Conservation (phyloP, 1,284 basidiomycete species). For the Omphalotus olearius region DNA sequence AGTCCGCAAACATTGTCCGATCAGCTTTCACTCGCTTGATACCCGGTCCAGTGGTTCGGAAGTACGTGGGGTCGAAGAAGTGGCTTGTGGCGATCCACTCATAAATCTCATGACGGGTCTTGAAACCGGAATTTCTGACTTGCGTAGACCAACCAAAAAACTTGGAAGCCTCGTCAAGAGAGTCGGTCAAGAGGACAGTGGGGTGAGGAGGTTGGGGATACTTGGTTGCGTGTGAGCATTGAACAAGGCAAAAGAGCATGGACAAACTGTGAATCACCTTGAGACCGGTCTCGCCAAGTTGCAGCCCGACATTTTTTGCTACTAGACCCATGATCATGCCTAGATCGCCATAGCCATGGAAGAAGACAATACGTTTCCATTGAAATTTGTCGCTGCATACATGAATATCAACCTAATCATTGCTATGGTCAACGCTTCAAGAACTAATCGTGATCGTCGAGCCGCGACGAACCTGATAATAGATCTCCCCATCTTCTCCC, state of each 20-base stretch:
- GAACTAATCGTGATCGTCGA: too few relatives aligned
- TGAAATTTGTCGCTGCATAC: constrained; percentile 48
- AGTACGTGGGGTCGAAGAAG: constrained; percentile 43
- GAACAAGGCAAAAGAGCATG: not conserved
- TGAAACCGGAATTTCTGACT: constrained; percentile 48
- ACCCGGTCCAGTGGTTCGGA: constrained; percentile 28
- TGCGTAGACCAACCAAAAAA: constrained; percentile 57
- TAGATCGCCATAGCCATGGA: constrained; percentile 63
- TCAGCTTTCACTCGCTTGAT: constrained; percentile 40
- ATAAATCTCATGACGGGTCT: constrained; percentile 47
- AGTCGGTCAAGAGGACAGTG: constrained; percentile 36
- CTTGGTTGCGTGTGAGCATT: constrained; percentile 23
- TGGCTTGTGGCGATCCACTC: constrained; percentile 50
- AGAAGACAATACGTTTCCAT: constrained; percentile 46
- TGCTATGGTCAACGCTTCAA: not conserved
- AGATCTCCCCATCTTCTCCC: constrained; percentile 1
- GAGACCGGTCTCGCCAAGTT: constrained; percentile 48
- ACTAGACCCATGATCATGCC: constrained; percentile 62
- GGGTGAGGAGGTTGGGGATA: constrained; percentile 38
- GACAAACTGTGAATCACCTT: constrained; percentile 40
- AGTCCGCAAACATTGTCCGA: constrained; percentile 58
- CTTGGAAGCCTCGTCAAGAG: constrained; percentile 41
- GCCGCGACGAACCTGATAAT: constrained; percentile 15
- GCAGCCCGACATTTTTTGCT: constrained; percentile 45
- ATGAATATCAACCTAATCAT: constrained; percentile 54